Base-by-base conservation (phyloP, 768 basidiomycete genomes). In the Mycena alexandri region DNA sequence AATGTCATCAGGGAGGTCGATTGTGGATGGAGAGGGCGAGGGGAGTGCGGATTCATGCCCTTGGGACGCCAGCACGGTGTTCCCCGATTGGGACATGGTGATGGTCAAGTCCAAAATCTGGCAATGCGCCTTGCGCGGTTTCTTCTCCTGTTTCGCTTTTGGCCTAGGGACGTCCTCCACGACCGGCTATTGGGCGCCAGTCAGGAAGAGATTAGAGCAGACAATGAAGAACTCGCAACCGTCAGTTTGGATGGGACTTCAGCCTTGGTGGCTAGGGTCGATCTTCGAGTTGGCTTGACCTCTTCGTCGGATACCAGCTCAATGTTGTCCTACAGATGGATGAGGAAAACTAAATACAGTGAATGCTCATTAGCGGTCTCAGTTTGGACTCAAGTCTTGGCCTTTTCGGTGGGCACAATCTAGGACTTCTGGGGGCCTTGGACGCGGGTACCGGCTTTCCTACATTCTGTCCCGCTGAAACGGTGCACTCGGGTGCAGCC, bases 91-190 rank as follows among this genome's bases (percentile, higher is more conserved):
- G n/a, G n/a, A n/a, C n/a, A n/a, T n/a, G n/a, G n/a, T n/a, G n/a
- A n/a, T n/a, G n/a, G n/a, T n/a, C n/a, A n/a, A n/a, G n/a, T n/a
- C n/a, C n/a, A n/a, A n/a, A n/a, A n/a, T n/a, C n/a, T n/a, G n/a
- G n/a, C n/a, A n/a, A n/a, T n/a, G n/a, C n/a, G n/a, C 79, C 70
- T 78, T 76, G 48, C 61, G 70, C 12, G 72, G 55, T 53, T 77
- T 79, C 70, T 69, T 38, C 38, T 65, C 72, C 61, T 38, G 14
- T 50, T 43, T 55, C 5, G 51, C 21, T 52, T 65, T 62, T 47
- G 36, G 44, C 34, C 48, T 54, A 22, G 43, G 54, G 44, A 67
- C 17, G 42, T 57, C 13, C 36, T 62, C 48, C 47, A 67, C 46
- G 33, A 44, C 47, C 51, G 58, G 58, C 67, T 68, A n/a, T 22